phyloP scores from a whole-genome alignment of 306 rosid genomes.

The Psophocarpus tetragonolobus region DNA sequence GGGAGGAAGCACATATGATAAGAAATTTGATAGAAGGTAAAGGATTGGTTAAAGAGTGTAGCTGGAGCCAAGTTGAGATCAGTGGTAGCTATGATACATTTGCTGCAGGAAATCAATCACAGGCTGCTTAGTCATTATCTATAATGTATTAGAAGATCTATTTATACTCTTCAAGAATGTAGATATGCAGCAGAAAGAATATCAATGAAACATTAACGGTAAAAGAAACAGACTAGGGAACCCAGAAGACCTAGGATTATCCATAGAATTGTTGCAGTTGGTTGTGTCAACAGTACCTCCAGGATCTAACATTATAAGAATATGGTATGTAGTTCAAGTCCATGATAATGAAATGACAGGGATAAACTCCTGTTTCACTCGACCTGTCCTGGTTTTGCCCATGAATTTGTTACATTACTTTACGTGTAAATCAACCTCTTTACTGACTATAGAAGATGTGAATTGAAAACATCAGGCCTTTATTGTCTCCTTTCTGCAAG shows the following conservation, averaged over 20 bases:
- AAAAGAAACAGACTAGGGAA: neutral
- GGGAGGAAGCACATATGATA: conserved; percentile 60
- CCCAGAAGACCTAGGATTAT: conserved; percentile 4
- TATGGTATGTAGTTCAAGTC: neutral
- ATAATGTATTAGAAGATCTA: conserved; percentile 27
- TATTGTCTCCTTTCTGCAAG: neutral
- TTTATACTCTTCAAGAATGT: conserved; percentile 31
- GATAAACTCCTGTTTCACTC: conserved; percentile 5
- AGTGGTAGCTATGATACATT: conserved; percentile 36
- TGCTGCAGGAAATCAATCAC: conserved; percentile 40
- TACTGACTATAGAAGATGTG: neutral
- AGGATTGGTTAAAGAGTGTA: conserved; percentile 62
- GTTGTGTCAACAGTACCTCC: neutral
- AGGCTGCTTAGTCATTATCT: too few relatives aligned
- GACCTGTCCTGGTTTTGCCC: neutral
- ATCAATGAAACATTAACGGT: neutral
- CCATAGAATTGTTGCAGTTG: neutral
- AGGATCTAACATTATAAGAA: neutral
- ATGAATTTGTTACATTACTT: neutral
- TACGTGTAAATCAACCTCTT: neutral
- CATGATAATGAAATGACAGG: neutral
- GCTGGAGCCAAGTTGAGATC: conserved; percentile 69
- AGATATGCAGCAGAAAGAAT: conserved; percentile 19
- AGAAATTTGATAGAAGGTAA: conserved; percentile 51
- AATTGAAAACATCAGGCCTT: neutral